phyloP scores from a whole-genome alignment of 169 alveolate species.

The Eimeria praecox region DNA sequence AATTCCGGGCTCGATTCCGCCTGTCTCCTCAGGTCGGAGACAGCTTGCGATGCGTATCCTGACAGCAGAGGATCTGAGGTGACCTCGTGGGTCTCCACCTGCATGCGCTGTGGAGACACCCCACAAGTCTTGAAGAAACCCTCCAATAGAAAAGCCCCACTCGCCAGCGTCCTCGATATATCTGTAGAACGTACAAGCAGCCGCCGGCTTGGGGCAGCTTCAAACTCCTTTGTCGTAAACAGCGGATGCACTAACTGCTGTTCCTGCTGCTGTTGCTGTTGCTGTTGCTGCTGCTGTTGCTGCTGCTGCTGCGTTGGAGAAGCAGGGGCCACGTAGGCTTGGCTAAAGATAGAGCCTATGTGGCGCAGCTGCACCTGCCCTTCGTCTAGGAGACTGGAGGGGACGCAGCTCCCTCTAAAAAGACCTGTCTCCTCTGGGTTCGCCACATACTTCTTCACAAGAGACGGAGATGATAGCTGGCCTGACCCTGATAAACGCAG shows the following conservation, averaged over 20 bases:
- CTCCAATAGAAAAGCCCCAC: slow-evolving; percentile 44
- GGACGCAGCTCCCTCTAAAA: slow-evolving; percentile 60
- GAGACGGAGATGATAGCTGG: slow-evolving; percentile 28
- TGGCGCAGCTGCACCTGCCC: slow-evolving; percentile 46
- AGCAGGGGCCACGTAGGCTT: slow-evolving; percentile 23
- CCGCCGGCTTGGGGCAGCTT: neutral
- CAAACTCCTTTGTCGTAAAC: slow-evolving; percentile 11
- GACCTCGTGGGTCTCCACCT: slow-evolving; percentile 40
- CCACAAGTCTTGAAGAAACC: neutral
- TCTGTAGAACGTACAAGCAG: slow-evolving; percentile 33
- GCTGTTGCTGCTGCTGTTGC: slow-evolving; percentile 14
- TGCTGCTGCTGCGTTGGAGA: neutral
- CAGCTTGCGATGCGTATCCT: slow-evolving; percentile 12
- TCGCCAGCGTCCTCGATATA: slow-evolving; percentile 31
- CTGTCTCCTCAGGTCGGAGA: slow-evolving; percentile 49
- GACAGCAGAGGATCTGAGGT: slow-evolving; percentile 56
- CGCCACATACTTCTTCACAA: slow-evolving; percentile 49
- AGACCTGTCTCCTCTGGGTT: slow-evolving; percentile 22
- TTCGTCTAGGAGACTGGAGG: slow-evolving; percentile 56
- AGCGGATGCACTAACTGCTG: slow-evolving; percentile 64
- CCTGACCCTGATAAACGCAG: slow-evolving; percentile 7
- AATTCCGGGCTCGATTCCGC: slow-evolving; percentile 40
- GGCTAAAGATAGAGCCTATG: slow-evolving; percentile 11
- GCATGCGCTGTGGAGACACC: slow-evolving; percentile 56
- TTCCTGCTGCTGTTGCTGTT: slow-evolving; percentile 43